A percentile compares a stretch with the other conserved stretches of the same genome.
Conservation (phyloP, 1,139 yeast genomes). For the Dujonia santamariae region DNA sequence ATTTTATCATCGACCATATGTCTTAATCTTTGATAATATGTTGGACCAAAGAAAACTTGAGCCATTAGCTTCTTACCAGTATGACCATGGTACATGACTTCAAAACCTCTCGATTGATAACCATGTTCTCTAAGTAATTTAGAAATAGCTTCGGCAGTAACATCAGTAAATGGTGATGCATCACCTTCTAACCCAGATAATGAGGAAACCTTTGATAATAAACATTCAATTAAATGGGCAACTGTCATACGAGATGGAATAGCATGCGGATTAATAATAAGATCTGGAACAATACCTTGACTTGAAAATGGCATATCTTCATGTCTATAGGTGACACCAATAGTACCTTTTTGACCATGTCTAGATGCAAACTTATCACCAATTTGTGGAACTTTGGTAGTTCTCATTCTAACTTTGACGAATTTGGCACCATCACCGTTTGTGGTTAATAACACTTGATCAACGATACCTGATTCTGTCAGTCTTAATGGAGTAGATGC, state of each 20-base stretch:
- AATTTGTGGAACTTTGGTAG: conserved; percentile 96
- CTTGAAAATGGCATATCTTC: conserved; percentile 99
- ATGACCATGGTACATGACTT: conserved; percentile 97
- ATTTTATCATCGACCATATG: conserved; percentile 99
- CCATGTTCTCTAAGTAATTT: conserved; percentile 91
- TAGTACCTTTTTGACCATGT: conserved; percentile 99
- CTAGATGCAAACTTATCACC: conserved; percentile 99
- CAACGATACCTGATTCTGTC: conserved; percentile 97
- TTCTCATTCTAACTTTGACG: conserved; percentile 97
- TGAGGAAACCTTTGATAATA: conserved; percentile 91
- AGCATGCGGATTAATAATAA: conserved; percentile 97
- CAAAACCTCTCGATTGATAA: conserved; percentile 97
- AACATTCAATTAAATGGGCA: conserved; percentile 98
- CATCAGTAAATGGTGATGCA: conserved; percentile 97
- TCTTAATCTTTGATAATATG: conserved; percentile 96
- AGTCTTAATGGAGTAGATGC: conserved; percentile 97
- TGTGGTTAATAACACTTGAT: conserved; percentile 93
- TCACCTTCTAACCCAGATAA: conserved; percentile 97
- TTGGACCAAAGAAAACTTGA: conserved; percentile 97
- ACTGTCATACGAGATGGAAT: conserved; percentile 99
- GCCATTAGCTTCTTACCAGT: conserved; percentile 98
- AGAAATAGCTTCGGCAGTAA: conserved; percentile 95
- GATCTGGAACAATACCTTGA: conserved; percentile 95
- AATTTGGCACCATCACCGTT: conserved; percentile 97
- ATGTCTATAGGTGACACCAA: conserved; percentile 97